These are phyloP conservation scores for Leccinum imitatum DNA, from an alignment of 768 basidiomycete species.

Conservation along the genomic window DNA sequence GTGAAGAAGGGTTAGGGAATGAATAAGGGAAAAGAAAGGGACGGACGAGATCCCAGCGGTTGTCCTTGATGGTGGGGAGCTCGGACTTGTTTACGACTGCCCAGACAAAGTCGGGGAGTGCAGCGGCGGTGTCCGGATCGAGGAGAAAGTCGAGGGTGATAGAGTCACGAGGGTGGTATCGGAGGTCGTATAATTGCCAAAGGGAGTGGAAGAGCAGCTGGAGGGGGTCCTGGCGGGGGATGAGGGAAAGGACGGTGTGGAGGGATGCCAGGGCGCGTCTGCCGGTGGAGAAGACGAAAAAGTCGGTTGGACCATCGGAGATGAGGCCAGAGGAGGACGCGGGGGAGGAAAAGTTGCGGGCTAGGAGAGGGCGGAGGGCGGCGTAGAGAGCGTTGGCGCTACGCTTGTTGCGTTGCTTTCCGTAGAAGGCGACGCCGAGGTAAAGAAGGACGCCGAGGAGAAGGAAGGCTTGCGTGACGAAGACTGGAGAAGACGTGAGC, in stretches of 20 bases:
- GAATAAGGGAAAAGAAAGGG: neutral
- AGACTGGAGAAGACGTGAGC: slow-evolving; percentile 39
- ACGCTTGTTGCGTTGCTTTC: slow-evolving; percentile 55
- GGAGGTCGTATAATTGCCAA: slow-evolving; percentile 71
- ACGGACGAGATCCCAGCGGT: slow-evolving; percentile 86
- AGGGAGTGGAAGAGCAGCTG: slow-evolving; percentile 61
- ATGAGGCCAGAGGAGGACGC: slow-evolving; percentile 49
- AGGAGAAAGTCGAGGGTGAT: slow-evolving; percentile 82
- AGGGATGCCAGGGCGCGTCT: slow-evolving; percentile 73
- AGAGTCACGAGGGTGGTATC: slow-evolving; percentile 66
- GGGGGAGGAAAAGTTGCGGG: slow-evolving; percentile 75
- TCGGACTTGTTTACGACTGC: slow-evolving; percentile 81
- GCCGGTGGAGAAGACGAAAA: slow-evolving; percentile 86
- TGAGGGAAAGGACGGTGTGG: slow-evolving; percentile 75
- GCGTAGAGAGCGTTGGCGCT: slow-evolving; percentile 67
- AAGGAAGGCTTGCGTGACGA: slow-evolving; percentile 64
- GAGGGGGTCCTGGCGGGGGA: slow-evolving; percentile 82
- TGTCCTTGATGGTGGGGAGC: slow-evolving; percentile 61
- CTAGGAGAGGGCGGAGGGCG: slow-evolving; percentile 56
- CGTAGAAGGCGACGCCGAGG: slow-evolving; percentile 54
- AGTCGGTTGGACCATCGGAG: slow-evolving; percentile 73
- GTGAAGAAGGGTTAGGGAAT: slow-evolving; percentile 7
- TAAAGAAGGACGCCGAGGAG: slow-evolving; percentile 56
- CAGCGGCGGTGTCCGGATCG: slow-evolving; percentile 34
- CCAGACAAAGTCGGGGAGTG: slow-evolving; percentile 74